phyloP scores from a whole-genome alignment of 2,329 filamentous ascomycete species.

The Hypoxylon sp. region DNA sequence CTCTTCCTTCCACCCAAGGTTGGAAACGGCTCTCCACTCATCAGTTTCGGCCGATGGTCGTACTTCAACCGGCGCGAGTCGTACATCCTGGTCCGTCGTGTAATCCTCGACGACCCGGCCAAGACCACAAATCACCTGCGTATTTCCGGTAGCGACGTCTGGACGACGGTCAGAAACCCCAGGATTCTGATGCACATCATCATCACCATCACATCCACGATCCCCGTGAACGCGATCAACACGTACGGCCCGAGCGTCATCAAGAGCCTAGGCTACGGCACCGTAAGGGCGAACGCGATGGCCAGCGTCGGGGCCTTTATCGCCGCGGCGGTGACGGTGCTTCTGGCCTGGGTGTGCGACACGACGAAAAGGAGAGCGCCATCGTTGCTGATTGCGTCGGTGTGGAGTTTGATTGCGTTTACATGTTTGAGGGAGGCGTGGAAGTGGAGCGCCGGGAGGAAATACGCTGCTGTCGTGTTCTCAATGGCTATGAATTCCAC shows the following conservation, averaged over 20 bases:
- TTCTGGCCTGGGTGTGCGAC: constrained; percentile 50
- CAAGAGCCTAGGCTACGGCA: constrained; percentile 50
- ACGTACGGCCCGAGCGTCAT: constrained; percentile 53
- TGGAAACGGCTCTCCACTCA: constrained; percentile 56
- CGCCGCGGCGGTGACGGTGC: constrained; percentile 35
- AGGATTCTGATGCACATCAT: constrained; percentile 50
- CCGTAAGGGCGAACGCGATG: constrained; percentile 50
- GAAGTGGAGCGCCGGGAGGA: constrained; percentile 41
- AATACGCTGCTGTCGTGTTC: constrained; percentile 50
- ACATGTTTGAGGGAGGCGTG: constrained; percentile 53
- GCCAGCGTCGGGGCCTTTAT: constrained; percentile 47
- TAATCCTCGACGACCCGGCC: constrained; percentile 60
- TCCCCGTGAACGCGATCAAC: constrained; percentile 48
- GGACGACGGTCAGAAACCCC: constrained; percentile 53
- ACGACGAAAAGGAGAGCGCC: constrained; percentile 55
- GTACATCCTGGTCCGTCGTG: constrained; percentile 59
- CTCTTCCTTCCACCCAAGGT: constrained; percentile 58
- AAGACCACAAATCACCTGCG: constrained; percentile 56
- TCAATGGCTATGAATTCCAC: constrained; percentile 50
- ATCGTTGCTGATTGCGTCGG: constrained; percentile 53
- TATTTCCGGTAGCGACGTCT: constrained; percentile 57
- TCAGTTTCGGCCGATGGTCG: constrained; percentile 57
- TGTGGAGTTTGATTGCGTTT: constrained; percentile 59
- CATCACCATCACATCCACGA: constrained; percentile 46
- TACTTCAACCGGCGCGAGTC: constrained; percentile 61